Evolutionary conservation across 164 flowering plant genomes (phyloP), one percentile per base, ranked within the genome.

Genomic region (Pachysandra terminalis): DNA sequence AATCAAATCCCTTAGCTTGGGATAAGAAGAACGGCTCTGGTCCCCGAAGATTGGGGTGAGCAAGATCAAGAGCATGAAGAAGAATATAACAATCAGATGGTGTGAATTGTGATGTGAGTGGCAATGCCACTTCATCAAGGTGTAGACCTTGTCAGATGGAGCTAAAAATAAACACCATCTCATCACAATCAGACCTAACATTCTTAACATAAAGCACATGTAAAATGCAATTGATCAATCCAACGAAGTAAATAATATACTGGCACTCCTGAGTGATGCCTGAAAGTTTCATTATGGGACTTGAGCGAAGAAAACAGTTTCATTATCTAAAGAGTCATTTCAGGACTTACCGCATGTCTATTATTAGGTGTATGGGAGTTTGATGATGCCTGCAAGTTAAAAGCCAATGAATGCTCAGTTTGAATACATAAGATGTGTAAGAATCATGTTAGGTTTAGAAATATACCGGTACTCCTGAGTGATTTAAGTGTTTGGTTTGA

Each of bases 331-430:
- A 37, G 0, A 17, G 32, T 21, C 49, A 40, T 26, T 19, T n/a
- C 1, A 59, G 51, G 45, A 75, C 89, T 81, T 80, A 90, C 96
- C 26, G 76, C 78, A 19, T 65, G 55, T 78, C 96, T 74, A 56
- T 80, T 75, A 69, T 84, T 78, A 41, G 59, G 59, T 61, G 49
- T 59, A n/a, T 67, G 72, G 6, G 71, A 48, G 9, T 35, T 73
- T 19, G 81, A 68, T 52, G 73, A 70, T 27, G 74, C 82, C 96
- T 90, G 84, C 79, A 82, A 67, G 64, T 55, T 37, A 52, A 70
- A 64, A 70, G 24, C 65, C 7, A 21, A n/a, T 3, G 19, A 37
- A 28, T 27, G 32, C 21, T 65, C 51, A 51, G 58, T 24, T 19
- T 13, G 6, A n/a, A n/a, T 56, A 48, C 32, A 66, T 19, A 45